phyloP scores from a whole-genome alignment of 495 filamentous ascomycete species.

The Xylaria curta region DNA sequence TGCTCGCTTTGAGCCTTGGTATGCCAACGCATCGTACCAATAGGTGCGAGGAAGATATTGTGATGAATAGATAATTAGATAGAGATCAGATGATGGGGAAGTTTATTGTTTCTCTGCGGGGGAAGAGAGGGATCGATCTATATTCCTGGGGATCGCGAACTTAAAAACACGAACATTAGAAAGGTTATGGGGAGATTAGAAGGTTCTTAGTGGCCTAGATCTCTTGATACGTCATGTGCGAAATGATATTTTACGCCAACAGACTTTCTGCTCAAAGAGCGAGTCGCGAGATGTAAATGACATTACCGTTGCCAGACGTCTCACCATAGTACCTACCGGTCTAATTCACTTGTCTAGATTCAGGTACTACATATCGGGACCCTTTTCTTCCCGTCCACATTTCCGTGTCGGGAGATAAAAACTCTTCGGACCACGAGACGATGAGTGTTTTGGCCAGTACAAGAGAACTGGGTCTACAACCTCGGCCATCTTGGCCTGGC shows the following conservation, averaged over 20 bases:
- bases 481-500: not conserved
- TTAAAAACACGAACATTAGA: conserved; percentile 7
- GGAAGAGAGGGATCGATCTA: not conserved
- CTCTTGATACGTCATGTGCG: conserved; percentile 12
- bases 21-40: conserved; percentile 15
- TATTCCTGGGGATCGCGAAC: conserved; percentile 1
- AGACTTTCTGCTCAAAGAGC: not conserved
- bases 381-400: not conserved
- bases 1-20: not conserved
- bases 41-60: not conserved
- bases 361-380: not conserved
- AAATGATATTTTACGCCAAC: not conserved
- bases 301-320: not conserved
- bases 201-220: not conserved
- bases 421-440: not conserved
- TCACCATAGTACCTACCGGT: not conserved
- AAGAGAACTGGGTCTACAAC: not conserved
- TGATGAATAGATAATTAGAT: not conserved
- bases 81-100: not conserved
- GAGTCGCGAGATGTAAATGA: conserved; percentile 4
- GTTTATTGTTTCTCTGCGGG: not conserved
- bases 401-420: not conserved
- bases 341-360: not conserved
- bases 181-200: not conserved
- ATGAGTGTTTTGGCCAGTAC: not conserved